Conservation (phyloP, 495 filamentous ascomycete genomes). For the Venustampulla echinocandica region DNA sequence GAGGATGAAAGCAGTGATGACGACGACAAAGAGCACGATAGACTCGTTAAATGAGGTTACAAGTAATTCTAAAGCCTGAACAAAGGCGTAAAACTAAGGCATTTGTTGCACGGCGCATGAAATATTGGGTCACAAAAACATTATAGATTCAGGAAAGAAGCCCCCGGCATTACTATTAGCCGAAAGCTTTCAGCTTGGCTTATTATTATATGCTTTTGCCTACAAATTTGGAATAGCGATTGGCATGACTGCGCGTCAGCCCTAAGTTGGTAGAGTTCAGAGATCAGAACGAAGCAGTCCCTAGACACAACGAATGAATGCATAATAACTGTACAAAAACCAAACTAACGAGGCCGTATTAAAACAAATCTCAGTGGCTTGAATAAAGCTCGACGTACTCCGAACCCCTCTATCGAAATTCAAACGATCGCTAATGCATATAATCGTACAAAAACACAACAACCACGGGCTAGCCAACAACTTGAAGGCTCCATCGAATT, state of each 20-base stretch:
- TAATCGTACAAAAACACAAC: slow-evolving; percentile 1
- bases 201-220: slow-evolving; percentile 16
- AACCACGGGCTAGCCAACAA: slow-evolving; percentile 16
- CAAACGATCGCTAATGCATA: slow-evolving; percentile 1
- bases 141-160: slow-evolving; percentile 11
- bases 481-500: slow-evolving; percentile 17
- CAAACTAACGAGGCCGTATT: neutral
- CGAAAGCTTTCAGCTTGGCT: slow-evolving; percentile 15
- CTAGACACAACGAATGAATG: slow-evolving; percentile 7
- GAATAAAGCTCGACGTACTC: slow-evolving; percentile 1
- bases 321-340: slow-evolving; percentile 16
- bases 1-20: slow-evolving; percentile 37
- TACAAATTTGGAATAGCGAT: slow-evolving; percentile 9
- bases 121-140: slow-evolving; percentile 16
- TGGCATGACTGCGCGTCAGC: slow-evolving; percentile 1
- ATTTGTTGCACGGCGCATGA: neutral
- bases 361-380: slow-evolving; percentile 5
- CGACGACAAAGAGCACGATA: slow-evolving; percentile 37
- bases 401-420: neutral
- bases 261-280: neutral
- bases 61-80: slow-evolving; percentile 2
- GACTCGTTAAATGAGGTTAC: slow-evolving; percentile 31
- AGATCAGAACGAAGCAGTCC: neutral
- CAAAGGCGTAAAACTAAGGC: slow-evolving; percentile 11
- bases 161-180: slow-evolving; percentile 22